phyloP scores from a whole-genome alignment of 352 stramenopile species.

The Thraustochytrium sp. region DNA sequence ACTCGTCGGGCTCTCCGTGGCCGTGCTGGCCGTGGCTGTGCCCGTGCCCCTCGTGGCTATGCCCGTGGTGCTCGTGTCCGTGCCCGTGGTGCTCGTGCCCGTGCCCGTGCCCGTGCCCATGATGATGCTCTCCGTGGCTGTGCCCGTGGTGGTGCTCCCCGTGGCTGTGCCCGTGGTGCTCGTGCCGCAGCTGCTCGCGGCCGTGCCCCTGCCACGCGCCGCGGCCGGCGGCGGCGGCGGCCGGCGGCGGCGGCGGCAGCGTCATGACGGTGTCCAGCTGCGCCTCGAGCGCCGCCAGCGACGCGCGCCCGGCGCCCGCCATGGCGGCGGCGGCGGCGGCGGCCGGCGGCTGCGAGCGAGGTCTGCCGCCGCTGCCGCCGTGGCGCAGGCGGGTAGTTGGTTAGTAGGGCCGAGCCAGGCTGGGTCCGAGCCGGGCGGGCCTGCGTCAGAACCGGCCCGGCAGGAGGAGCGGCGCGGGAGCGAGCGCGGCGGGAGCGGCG shows the following conservation, averaged over 20 bases:
- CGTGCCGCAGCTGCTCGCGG: neutral
- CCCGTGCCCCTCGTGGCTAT: neutral
- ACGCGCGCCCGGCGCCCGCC: too few relatives aligned
- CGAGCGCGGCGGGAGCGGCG: too few relatives aligned
- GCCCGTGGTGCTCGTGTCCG: neutral
- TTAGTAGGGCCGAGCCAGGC: too few relatives aligned
- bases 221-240: neutral
- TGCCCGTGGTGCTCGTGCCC: neutral
- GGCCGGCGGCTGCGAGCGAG: too few relatives aligned
- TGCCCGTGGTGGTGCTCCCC: neutral
- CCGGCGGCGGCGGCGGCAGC: neutral
- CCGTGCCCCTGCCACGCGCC: neutral
- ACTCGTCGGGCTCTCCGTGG: neutral
- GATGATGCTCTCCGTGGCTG: neutral
- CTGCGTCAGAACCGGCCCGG: too few relatives aligned
- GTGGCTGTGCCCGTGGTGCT: neutral
- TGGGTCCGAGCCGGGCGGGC: too few relatives aligned
- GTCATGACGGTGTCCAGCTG: slow-evolving; percentile 14
- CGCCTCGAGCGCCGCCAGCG: neutral
- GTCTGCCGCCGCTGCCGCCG: too few relatives aligned
- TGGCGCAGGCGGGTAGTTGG: too few relatives aligned
- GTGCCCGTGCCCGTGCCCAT: neutral
- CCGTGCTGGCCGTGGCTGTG: neutral
- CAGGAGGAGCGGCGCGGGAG: too few relatives aligned
- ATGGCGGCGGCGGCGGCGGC: too few relatives aligned